Evolutionary conservation across 495 filamentous ascomycete species (phyloP).

Genomic region (Thozetella sp.): DNA sequence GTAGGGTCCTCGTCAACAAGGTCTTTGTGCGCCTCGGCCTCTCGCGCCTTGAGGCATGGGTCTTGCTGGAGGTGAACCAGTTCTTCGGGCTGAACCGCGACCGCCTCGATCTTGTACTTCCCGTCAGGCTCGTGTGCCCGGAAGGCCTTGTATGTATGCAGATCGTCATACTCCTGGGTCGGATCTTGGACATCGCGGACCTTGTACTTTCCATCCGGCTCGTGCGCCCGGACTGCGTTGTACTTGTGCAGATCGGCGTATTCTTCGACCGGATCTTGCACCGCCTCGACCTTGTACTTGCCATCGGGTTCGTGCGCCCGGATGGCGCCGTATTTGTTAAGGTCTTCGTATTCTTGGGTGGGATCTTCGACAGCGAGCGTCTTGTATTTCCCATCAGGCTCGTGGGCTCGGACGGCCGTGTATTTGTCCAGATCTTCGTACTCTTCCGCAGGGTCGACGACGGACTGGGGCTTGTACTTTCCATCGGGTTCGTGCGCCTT

Average conservation of each 20-base stretch:
- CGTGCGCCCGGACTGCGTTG: constrained; percentile 5
- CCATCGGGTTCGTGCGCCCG: constrained; percentile 20
- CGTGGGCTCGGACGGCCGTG: constrained; percentile 13
- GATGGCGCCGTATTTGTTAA: constrained; percentile 11
- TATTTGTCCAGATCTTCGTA: constrained; percentile 19
- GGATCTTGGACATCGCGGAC: neutral
- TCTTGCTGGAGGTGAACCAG: neutral
- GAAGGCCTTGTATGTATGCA: constrained; percentile 30
- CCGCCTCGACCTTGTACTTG: constrained; percentile 10
- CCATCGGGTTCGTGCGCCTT: constrained; percentile 23
- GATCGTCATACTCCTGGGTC: constrained; percentile 18
- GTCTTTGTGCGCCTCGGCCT: neutral
- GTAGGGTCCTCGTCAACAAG: neutral
- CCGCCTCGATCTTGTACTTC: constrained; percentile 17
- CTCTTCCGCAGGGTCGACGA: constrained; percentile 4
- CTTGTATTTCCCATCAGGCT: constrained; percentile 26
- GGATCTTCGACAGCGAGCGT: neutral
- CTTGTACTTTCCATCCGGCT: constrained; percentile 8
- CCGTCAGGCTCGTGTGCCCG: constrained; percentile 32
- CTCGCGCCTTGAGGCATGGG: neutral
- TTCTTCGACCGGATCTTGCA: neutral
- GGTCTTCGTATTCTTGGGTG: constrained; percentile 2
- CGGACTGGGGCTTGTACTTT: neutral
- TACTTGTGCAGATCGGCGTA: constrained; percentile 11
- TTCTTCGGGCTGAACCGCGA: constrained; percentile 11